Evolutionary conservation across 228 moss, liverwort and hornwort species (phyloP).

Genomic region (Sphagnum fallax): DNA sequence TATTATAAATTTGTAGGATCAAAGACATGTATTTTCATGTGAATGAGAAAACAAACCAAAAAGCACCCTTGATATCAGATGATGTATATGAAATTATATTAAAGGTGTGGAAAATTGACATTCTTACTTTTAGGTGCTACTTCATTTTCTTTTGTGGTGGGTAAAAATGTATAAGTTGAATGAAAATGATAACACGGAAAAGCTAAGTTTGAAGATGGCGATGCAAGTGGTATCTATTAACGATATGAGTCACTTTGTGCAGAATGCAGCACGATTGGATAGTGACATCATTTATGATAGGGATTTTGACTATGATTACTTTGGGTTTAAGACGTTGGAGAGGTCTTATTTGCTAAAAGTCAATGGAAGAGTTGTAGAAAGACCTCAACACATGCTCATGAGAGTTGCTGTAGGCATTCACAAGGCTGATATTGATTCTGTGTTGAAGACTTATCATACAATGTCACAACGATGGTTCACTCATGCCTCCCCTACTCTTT

Average conservation of each 20-base stretch:
- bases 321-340: slow-evolving; percentile 85
- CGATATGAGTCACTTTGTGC: neutral
- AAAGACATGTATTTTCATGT: slow-evolving; percentile 84
- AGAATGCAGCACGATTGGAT: slow-evolving; percentile 76
- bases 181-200: too few relatives aligned
- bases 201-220: too few relatives aligned
- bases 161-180: too few relatives aligned
- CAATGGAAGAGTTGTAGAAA: slow-evolving; percentile 69
- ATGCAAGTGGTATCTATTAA: too few relatives aligned
- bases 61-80: slow-evolving; percentile 73
- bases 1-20: slow-evolving; percentile 30
- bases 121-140: too few relatives aligned
- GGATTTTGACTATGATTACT: slow-evolving; percentile 90
- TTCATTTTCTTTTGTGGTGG: too few relatives aligned
- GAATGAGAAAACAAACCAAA: slow-evolving; percentile 57
- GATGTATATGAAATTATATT: slow-evolving; percentile 68
- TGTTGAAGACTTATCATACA: slow-evolving; percentile 73
- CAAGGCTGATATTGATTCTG: slow-evolving; percentile 49
- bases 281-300: slow-evolving; percentile 91
- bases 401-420: slow-evolving; percentile 88
- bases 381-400: slow-evolving; percentile 97
- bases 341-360: slow-evolving; percentile 79
- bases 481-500: slow-evolving; percentile 84
- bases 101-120: slow-evolving; percentile 28
- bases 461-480: slow-evolving; percentile 99